Evolutionary conservation across 192 early-diverging fungal genomes (phyloP).

Genomic region (Backusella circina): DNA sequence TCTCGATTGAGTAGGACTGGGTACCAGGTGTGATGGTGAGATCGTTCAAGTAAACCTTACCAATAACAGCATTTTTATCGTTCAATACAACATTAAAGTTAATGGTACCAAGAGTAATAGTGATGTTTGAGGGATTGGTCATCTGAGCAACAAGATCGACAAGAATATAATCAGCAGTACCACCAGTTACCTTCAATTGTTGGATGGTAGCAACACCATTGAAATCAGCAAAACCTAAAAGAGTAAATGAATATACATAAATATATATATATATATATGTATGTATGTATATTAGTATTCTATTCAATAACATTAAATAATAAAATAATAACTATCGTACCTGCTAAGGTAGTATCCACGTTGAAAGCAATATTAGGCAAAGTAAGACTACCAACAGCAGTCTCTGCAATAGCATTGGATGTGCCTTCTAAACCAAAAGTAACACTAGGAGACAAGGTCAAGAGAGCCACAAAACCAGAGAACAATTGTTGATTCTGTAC

Average conservation of each 20-base stretch:
- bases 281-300: too few relatives aligned
- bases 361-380: slow-evolving; percentile 38
- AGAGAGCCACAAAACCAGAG: slow-evolving; percentile 17
- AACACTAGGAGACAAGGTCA: slow-evolving; percentile 19
- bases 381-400: slow-evolving; percentile 34
- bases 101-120: slow-evolving; percentile 46
- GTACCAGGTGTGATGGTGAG: slow-evolving; percentile 42
- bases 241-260: slow-evolving; percentile 36
- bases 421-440: slow-evolving; percentile 27
- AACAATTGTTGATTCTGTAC: slow-evolving; percentile 17
- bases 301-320: background rate
- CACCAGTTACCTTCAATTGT: background rate
- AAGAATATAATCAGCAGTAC: background rate
- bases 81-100: slow-evolving; percentile 36
- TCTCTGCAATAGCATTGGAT: slow-evolving; percentile 23
- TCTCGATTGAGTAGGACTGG: slow-evolving; percentile 35
- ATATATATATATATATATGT: too few relatives aligned
- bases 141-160: background rate
- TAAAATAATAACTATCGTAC: slow-evolving; percentile 10
- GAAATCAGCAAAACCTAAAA: slow-evolving; percentile 29
- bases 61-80: slow-evolving; percentile 21
- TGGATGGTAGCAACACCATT: slow-evolving; percentile 2
- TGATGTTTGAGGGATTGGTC: slow-evolving; percentile 49
- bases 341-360: slow-evolving; percentile 32
- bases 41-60: slow-evolving; percentile 44